These are phyloP conservation scores for Penicillium sp. DNA, from an alignment of 2,329 filamentous ascomycete genomes.

Conservation along the genomic window DNA sequence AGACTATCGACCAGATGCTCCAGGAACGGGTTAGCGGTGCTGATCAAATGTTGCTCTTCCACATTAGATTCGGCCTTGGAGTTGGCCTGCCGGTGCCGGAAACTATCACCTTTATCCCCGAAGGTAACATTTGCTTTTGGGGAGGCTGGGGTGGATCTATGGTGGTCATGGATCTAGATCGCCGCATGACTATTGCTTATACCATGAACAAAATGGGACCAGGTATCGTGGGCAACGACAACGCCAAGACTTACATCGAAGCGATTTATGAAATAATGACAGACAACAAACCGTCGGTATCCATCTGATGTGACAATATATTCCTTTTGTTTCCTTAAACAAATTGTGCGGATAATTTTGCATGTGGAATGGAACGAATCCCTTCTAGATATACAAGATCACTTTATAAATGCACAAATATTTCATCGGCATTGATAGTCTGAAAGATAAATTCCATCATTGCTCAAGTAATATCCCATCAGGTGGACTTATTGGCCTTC, in stretches of 20 bases:
- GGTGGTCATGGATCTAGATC: constrained; percentile 46
- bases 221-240: constrained; percentile 32
- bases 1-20: constrained; percentile 49
- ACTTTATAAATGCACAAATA: too few species aligned
- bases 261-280: constrained; percentile 34
- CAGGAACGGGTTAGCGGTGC: constrained; percentile 45
- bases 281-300: background rate
- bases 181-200: constrained; percentile 47
- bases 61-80: constrained; percentile 47
- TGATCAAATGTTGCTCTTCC: constrained; percentile 42
- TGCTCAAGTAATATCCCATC: background rate
- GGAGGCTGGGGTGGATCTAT: constrained; percentile 50
- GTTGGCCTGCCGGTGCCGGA: constrained; percentile 39
- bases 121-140: constrained; percentile 44
- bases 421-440: background rate
- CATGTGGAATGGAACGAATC: background rate
- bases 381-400: too few species aligned
- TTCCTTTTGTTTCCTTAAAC: background rate
- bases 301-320: background rate
- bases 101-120: constrained; percentile 26
- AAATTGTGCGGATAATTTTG: background rate
- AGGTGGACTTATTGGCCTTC: constrained; percentile 31
- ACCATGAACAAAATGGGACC: constrained; percentile 49
- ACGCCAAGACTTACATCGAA: constrained; percentile 31
- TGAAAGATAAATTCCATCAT: background rate